These are phyloP conservation scores for Vitis hybrid DNA, from an alignment of 177 flowering plant genomes.

Conservation along the genomic window DNA sequence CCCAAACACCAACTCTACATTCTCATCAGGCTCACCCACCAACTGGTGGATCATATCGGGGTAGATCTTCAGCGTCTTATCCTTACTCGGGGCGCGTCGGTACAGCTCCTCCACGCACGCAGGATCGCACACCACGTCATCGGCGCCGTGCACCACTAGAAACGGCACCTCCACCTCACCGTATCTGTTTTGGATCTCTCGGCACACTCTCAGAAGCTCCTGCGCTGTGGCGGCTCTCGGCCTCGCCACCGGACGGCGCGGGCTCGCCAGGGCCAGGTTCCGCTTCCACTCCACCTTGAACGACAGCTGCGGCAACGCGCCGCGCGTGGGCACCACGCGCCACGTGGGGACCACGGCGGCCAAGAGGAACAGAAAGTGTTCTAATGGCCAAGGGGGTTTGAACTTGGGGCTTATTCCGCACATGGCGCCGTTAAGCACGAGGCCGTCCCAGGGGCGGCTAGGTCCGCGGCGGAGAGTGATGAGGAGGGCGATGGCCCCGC, in stretches of 20 bases:
- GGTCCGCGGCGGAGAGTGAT: constrained; percentile 53
- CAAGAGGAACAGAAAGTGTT: constrained; percentile 59
- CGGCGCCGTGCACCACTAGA: constrained; percentile 82
- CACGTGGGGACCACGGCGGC: constrained; percentile 77
- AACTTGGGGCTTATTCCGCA: constrained; percentile 85
- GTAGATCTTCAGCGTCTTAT: constrained; percentile 59
- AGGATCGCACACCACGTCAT: constrained; percentile 81
- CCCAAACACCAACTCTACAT: constrained; percentile 75
- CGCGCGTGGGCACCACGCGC: constrained; percentile 86
- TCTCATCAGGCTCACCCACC: constrained; percentile 74
- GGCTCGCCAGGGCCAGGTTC: constrained; percentile 63
- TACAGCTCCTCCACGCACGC: constrained; percentile 75
- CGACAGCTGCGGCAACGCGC: constrained; percentile 60
- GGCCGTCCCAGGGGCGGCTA: constrained; percentile 51
- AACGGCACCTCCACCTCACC: constrained; percentile 69
- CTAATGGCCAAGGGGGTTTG: constrained; percentile 97
- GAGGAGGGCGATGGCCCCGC: constrained; percentile 84
- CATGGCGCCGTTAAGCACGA: constrained; percentile 90
- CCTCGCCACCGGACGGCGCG: constrained; percentile 40
- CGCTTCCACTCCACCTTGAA: constrained; percentile 92
- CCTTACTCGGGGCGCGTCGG: constrained; percentile 64
- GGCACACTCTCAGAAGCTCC: constrained; percentile 74
- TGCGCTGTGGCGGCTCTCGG: constrained; percentile 86
- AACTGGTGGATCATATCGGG: constrained; percentile 94
- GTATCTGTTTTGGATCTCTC: constrained; percentile 66